Percentiles rank a stretch among this genome's conserved stretches.
Evolutionary conservation across 331 rosid species (phyloP).

Genomic region (Prunus yedoensis): DNA sequence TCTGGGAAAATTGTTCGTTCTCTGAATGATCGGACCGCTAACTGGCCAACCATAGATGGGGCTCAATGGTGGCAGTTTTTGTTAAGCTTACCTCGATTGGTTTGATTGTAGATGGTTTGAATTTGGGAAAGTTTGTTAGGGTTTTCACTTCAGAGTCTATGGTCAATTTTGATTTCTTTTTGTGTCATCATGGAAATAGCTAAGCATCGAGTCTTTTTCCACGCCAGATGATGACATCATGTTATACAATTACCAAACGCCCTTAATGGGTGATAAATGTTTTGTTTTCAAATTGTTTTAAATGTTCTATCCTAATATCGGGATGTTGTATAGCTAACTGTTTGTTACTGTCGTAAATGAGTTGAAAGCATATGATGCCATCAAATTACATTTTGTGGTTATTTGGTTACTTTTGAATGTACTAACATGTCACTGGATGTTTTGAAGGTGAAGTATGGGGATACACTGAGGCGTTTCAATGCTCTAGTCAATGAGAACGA

Average conservation of each 20-base stretch:
- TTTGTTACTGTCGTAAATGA: neutral
- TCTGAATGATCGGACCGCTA: neutral
- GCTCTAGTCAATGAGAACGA: slow-evolving; percentile 46
- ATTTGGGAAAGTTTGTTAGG: neutral
- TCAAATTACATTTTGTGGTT: neutral
- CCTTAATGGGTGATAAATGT: neutral
- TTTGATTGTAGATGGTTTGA: neutral
- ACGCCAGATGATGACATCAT: neutral
- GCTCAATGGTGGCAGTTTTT: neutral
- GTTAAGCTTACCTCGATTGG: too few relatives aligned
- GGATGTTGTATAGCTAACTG: neutral
- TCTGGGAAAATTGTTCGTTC: neutral
- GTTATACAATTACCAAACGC: neutral
- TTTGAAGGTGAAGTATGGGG: slow-evolving; percentile 64
- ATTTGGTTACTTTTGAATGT: neutral
- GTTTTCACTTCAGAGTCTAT: neutral
- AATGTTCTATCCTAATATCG: neutral
- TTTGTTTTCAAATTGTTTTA: neutral
- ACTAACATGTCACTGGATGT: slow-evolving; percentile 12
- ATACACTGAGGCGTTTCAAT: slow-evolving; percentile 77
- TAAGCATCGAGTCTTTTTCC: neutral
- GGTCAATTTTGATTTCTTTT: neutral
- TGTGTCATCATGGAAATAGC: neutral
- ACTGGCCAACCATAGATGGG: neutral
- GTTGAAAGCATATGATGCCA: neutral